Evolutionary conservation across 2,329 filamentous ascomycete genomes (phyloP).

Genomic region (Tolypocladium ovalisporum): DNA sequence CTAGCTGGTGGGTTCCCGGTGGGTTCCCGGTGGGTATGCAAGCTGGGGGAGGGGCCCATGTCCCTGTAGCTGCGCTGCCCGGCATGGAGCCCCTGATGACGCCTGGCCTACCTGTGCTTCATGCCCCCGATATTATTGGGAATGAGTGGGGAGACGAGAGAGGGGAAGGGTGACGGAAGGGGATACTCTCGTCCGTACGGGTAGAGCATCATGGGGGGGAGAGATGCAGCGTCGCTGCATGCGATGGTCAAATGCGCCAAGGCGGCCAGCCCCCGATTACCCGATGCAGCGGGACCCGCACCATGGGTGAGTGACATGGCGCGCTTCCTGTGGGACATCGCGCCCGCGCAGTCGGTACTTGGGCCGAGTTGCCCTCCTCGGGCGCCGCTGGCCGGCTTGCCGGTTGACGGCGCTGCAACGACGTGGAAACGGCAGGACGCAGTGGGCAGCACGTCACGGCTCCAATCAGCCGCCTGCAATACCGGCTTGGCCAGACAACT

Average conservation of each 20-base stretch:
- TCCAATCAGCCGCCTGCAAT: background rate
- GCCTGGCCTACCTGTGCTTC: background rate
- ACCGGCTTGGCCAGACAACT: background rate
- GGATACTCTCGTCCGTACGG: background rate
- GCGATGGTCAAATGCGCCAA: background rate
- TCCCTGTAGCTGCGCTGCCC: background rate
- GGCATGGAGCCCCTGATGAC: background rate
- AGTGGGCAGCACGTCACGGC: background rate
- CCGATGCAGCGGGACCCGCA: background rate
- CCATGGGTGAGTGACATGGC: too few relatives aligned
- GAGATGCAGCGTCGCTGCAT: background rate
- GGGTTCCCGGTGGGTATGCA: background rate
- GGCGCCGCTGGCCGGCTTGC: background rate
- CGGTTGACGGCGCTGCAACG: background rate
- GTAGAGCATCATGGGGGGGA: background rate
- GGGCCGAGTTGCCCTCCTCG: background rate
- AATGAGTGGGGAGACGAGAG: background rate
- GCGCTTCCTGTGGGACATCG: background rate
- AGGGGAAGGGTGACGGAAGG: background rate
- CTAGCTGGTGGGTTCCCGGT: background rate
- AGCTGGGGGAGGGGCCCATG: background rate
- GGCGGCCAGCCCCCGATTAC: background rate
- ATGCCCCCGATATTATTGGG: background rate
- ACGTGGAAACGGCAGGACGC: background rate
- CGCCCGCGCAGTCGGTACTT: background rate